Evolutionary conservation across 1,284 basidiomycete genomes (phyloP).

Genomic region (Cryptococcus wingfieldii): DNA sequence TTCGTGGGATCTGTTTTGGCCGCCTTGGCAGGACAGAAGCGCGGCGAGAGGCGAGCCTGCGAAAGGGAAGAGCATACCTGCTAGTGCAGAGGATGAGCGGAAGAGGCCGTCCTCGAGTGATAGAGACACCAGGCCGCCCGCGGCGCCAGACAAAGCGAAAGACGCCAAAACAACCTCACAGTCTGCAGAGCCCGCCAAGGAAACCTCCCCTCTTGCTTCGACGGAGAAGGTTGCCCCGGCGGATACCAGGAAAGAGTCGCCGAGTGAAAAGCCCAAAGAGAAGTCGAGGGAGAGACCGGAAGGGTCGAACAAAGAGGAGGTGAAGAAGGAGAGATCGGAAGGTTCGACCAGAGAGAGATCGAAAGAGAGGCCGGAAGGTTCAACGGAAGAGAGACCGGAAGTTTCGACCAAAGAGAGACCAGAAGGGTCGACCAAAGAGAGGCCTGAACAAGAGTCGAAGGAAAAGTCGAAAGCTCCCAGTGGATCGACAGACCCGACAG

Average conservation of each 20-base stretch:
- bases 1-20: conserved; percentile 30
- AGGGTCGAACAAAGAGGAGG: too few relatives aligned
- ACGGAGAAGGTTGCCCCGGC: neutral
- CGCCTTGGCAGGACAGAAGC: conserved; percentile 30
- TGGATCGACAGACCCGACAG: too few relatives aligned
- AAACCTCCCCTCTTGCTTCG: neutral
- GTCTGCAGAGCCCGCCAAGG: too few relatives aligned
- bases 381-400: too few relatives aligned
- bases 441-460: too few relatives aligned
- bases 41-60: neutral
- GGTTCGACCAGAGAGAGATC: too few relatives aligned
- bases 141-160: neutral
- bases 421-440: too few relatives aligned
- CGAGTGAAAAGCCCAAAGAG: neutral
- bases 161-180: neutral
- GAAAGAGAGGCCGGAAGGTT: too few relatives aligned
- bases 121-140: neutral
- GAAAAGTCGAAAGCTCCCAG: too few relatives aligned
- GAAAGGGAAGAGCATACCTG: neutral
- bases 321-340: neutral
- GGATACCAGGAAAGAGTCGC: neutral
- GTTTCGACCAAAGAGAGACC: too few relatives aligned
- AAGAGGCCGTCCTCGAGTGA: neutral
- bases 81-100: neutral
- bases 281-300: neutral